Evolutionary conservation across 768 basidiomycete genomes (phyloP).

Genomic region (Kockovaella imperatae): DNA sequence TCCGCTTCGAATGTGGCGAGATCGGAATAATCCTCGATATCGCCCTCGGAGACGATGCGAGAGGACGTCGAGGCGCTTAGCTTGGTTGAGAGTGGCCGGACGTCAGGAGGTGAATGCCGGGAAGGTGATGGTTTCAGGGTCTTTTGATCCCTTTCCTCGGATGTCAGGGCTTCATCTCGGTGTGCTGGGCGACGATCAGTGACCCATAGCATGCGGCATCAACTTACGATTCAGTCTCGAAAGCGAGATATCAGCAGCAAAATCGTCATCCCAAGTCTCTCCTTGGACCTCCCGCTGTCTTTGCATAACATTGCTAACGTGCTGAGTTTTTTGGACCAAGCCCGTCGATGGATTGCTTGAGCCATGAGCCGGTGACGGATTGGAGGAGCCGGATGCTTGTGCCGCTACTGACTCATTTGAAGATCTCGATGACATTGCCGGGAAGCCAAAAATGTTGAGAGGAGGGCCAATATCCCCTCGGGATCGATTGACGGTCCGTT

Average conservation of each 20-base stretch:
- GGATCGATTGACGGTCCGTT: slow-evolving; percentile 1
- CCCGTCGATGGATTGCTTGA: slow-evolving; percentile 3
- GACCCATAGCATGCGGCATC: not conserved
- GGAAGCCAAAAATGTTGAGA: not conserved
- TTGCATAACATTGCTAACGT: slow-evolving; percentile 22
- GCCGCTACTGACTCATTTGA: slow-evolving; percentile 33
- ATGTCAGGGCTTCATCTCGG: slow-evolving; percentile 52
- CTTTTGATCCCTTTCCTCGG: slow-evolving; percentile 38
- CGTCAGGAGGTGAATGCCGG: slow-evolving; percentile 4
- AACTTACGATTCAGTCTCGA: slow-evolving; percentile 64
- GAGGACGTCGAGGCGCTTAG: not conserved
- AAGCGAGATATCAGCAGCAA: slow-evolving; percentile 84
- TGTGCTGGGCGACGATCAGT: slow-evolving; percentile 40
- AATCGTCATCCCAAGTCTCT: slow-evolving; percentile 98
- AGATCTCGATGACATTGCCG: slow-evolving; percentile 19
- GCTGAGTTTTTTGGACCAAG: slow-evolving; percentile 53
- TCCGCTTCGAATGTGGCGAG: slow-evolving; percentile 72
- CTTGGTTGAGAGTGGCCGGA: not conserved
- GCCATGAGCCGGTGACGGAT: slow-evolving; percentile 6
- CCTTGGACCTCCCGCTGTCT: slow-evolving; percentile 13
- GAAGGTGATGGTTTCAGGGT: slow-evolving; percentile 35
- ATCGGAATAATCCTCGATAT: slow-evolving; percentile 85
- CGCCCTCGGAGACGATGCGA: slow-evolving; percentile 1
- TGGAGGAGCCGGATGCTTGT: slow-evolving; percentile 14
- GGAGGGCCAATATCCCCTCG: slow-evolving; percentile 5